A percentile compares a stretch with the other conserved stretches of the same genome.
Evolutionary conservation across 805 yeast genomes (phyloP).

Genomic region (Yarrowia phangngaensis): DNA sequence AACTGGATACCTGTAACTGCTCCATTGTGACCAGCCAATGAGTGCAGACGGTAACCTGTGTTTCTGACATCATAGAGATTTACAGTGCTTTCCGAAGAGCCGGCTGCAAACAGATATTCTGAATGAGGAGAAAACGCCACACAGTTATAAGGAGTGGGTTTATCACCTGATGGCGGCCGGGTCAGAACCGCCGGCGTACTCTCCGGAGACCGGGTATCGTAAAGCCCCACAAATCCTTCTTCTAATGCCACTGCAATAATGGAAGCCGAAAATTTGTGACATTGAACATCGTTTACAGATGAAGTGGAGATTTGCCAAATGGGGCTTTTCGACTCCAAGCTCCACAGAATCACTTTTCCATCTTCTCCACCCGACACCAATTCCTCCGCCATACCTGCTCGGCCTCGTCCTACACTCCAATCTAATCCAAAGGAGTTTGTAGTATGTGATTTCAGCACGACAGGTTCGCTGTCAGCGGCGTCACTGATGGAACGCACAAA

Average conservation of each 20-base stretch:
- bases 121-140: constrained; percentile 59
- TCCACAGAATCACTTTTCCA: constrained; percentile 68
- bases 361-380: constrained; percentile 62
- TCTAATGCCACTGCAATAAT: constrained; percentile 71
- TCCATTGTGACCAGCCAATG: constrained; percentile 61
- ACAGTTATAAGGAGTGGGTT: constrained; percentile 50
- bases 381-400: constrained; percentile 40
- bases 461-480: constrained; percentile 20
- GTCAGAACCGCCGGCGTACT: constrained; percentile 40
- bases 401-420: constrained; percentile 51
- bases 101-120: constrained; percentile 61
- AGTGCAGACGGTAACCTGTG: constrained; percentile 54
- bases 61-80: constrained; percentile 73
- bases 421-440: constrained; percentile 67
- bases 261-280: constrained; percentile 46
- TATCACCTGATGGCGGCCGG: constrained; percentile 47
- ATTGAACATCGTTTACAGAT: constrained; percentile 60
- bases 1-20: constrained; percentile 56
- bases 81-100: constrained; percentile 67
- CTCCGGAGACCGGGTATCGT: constrained; percentile 48
- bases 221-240: constrained; percentile 57
- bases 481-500: constrained; percentile 34
- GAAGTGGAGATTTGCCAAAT: constrained; percentile 1
- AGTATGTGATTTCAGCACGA: constrained; percentile 44
- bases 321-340: constrained; percentile 37